A percentile compares a stretch with the other conserved stretches of the same genome.
These are phyloP conservation scores for Neurospora sp. DNA, from an alignment of 495 filamentous ascomycete species.

Conservation along the genomic window DNA sequence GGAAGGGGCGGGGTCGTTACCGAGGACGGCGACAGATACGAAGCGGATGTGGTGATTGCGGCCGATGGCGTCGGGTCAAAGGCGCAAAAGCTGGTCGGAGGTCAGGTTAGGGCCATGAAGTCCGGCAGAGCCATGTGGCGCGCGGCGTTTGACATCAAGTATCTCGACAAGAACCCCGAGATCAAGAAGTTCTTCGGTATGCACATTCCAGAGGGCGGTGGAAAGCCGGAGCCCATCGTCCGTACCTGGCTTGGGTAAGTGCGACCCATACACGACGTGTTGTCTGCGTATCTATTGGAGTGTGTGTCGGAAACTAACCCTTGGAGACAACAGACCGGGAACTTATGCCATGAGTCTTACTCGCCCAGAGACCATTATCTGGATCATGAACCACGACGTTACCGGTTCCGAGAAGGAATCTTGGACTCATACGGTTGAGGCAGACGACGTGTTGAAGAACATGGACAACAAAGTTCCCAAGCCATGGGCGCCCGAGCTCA, in stretches of 20 bases:
- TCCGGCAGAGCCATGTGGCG: slow-evolving; percentile 45
- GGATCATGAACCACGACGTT: slow-evolving; percentile 47
- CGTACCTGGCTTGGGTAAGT: slow-evolving; percentile 33
- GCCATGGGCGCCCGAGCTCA: slow-evolving; percentile 44
- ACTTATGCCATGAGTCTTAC: slow-evolving; percentile 42
- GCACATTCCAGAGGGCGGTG: slow-evolving; percentile 21
- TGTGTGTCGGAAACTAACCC: neutral
- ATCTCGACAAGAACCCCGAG: slow-evolving; percentile 31
- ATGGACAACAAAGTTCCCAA: slow-evolving; percentile 28
- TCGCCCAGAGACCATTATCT: slow-evolving; percentile 39
- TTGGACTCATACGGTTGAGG: slow-evolving; percentile 43
- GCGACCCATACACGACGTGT: neutral
- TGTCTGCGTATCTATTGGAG: neutral
- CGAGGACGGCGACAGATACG: slow-evolving; percentile 36
- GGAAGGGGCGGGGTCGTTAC: slow-evolving; percentile 35
- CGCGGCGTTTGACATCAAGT: slow-evolving; percentile 30
- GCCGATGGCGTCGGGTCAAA: slow-evolving; percentile 49
- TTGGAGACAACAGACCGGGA: slow-evolving; percentile 28
- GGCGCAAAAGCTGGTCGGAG: slow-evolving; percentile 38
- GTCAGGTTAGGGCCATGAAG: slow-evolving; percentile 37
- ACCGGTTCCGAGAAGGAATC: slow-evolving; percentile 39
- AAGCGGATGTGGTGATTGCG: slow-evolving; percentile 48
- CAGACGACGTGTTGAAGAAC: slow-evolving; percentile 41
- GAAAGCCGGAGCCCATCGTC: slow-evolving; percentile 27
- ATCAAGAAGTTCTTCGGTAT: slow-evolving; percentile 35